Evolutionary conservation across 164 flowering plant genomes (phyloP).

Genomic region (Magnolia kwangsiensis): DNA sequence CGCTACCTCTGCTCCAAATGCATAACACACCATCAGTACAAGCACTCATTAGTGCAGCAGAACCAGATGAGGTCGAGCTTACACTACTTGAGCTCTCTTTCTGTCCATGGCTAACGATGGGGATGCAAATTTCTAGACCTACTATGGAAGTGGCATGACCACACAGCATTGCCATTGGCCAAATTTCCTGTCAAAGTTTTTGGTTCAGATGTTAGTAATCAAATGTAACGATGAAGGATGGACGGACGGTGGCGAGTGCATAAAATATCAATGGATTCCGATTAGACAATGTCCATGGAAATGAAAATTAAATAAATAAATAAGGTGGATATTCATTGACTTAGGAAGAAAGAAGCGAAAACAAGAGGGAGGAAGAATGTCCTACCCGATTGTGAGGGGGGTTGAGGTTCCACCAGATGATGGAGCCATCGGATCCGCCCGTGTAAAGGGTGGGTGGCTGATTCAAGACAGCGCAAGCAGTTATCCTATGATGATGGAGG

Average conservation of each 20-base stretch:
- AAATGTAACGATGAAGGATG: background rate
- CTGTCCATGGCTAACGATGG: constrained; percentile 36
- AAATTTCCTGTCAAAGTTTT: constrained; percentile 49
- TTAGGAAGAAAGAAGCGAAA: background rate
- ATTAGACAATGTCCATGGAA: background rate
- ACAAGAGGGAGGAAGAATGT: background rate
- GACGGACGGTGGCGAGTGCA: too few relatives aligned
- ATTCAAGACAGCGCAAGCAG: constrained; percentile 60
- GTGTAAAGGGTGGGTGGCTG: constrained; percentile 87
- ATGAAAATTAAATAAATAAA: background rate
- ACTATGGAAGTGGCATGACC: constrained; percentile 78
- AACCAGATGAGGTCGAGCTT: constrained; percentile 26
- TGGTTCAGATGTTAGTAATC: background rate
- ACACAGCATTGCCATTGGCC: constrained; percentile 78
- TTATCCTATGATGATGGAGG: constrained; percentile 45
- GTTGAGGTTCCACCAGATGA: constrained; percentile 77
- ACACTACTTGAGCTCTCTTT: constrained; percentile 26
- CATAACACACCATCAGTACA: constrained; percentile 92
- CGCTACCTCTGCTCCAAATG: constrained; percentile 89
- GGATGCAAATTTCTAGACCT: constrained; percentile 71
- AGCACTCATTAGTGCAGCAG: constrained; percentile 67
- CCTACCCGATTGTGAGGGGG: constrained; percentile 23
- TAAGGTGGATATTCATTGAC: background rate
- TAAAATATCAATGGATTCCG: background rate
- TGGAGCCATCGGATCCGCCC: constrained; percentile 97